phyloP scores from a whole-genome alignment of 1,139 yeast species.

The Kodamaea alishanica region DNA sequence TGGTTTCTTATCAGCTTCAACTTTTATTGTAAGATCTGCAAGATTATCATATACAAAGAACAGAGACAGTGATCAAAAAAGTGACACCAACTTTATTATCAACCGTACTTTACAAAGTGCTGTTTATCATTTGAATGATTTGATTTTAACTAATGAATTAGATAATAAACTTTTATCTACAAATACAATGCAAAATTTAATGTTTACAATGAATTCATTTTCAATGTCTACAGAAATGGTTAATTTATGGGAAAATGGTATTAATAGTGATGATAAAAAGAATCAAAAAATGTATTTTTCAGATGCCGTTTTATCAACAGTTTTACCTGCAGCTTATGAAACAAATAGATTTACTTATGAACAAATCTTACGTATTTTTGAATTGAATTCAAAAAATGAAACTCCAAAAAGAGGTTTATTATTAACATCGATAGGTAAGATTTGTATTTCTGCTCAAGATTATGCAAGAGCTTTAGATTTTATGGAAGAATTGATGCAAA shows the following conservation, averaged over 20 bases:
- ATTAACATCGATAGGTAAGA: constrained; percentile 38
- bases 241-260: constrained; percentile 44
- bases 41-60: constrained; percentile 33
- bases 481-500: constrained; percentile 35
- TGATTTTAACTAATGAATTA: constrained; percentile 16
- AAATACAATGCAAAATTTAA: constrained; percentile 18
- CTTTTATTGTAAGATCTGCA: constrained; percentile 23
- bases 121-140: constrained; percentile 32
- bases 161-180: constrained; percentile 5
- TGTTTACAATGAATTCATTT: constrained; percentile 37
- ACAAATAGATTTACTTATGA: constrained; percentile 60
- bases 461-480: constrained; percentile 39
- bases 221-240: constrained; percentile 34
- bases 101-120: constrained; percentile 33
- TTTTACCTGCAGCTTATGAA: constrained; percentile 65
- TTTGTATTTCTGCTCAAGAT: constrained; percentile 40
- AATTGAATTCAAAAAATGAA: constrained; percentile 28
- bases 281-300: constrained; percentile 22
- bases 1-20: constrained; percentile 23
- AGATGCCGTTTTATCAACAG: constrained; percentile 65
- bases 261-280: constrained; percentile 21
- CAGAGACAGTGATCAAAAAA: constrained; percentile 39
- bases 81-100: constrained; percentile 23
- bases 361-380: constrained; percentile 42
- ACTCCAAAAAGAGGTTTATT: constrained; percentile 25